These are phyloP conservation scores for Centaurea solstitialis DNA, from an alignment of 129 eudicot genomes.

Conservation along the genomic window DNA sequence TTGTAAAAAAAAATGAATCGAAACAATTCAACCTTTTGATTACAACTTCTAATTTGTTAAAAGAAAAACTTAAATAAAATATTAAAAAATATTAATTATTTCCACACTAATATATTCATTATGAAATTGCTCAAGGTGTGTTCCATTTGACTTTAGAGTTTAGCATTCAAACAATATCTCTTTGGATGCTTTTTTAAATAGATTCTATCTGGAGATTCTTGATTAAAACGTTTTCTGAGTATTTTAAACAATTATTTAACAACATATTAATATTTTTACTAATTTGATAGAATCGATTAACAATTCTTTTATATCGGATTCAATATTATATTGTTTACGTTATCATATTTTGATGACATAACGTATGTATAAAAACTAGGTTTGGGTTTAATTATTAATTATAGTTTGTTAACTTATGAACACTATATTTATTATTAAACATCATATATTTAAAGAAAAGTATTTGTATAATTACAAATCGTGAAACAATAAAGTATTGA, in stretches of 20 bases:
- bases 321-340: neutral
- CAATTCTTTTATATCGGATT: neutral
- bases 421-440: no score
- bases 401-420: no score
- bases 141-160: conserved; percentile 14
- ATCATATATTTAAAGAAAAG: no score
- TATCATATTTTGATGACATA: neutral
- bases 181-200: conserved; percentile 16
- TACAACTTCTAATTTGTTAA: no score
- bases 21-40: no score
- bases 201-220: conserved; percentile 14
- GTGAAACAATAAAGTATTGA: neutral
- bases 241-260: neutral
- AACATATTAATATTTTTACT: neutral
- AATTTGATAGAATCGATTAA: neutral
- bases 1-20: no score
- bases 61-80: no score
- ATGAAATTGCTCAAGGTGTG: neutral
- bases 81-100: no score
- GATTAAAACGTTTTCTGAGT: neutral
- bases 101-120: neutral
- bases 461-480: no score
- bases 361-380: neutral
- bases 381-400: no score
- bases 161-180: conserved; percentile 16